Evolutionary conservation across 805 yeast species (phyloP), one percentile per base, ranked within the genome.

Genomic region (Candida boleticola): DNA sequence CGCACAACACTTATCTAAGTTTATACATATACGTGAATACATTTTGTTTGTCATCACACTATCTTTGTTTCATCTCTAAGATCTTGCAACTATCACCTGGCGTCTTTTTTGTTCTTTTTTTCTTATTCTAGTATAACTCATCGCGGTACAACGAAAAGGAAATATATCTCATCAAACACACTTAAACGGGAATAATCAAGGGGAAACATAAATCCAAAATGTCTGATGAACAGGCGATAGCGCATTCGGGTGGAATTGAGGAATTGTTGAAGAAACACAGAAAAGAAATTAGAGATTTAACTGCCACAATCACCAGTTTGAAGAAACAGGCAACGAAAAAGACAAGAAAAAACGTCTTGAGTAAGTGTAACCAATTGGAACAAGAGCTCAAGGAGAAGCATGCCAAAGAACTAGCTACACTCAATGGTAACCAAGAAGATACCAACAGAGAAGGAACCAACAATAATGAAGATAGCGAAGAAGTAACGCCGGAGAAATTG

Each of bases 301-400:
- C 77, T 17, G 83, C 85, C 7, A 74, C 77, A 23, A 70, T 80
- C 23, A 88, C 95, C 2, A 83, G 85, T 1, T 63, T 89, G 73
- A 87, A 84, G 65, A 87, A 87, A 53, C 92, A 83, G 61, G 90
- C 92, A 2, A 80, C 88, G 14, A 86, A 88, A 56, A 83, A 89
- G 37, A 85, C 82, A 39, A 77, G 85, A 51, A 85, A 84, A 59
- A 80, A 79, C 46, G 82, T 88, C 7, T 61, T 72, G 49, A 69
- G 70, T 40, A 77, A 78, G 53, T 82, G 90, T 51, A 69, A 69
- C 30, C 77, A 73, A 34, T 51, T 88, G 66, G 88, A 85, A 52
- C 63, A 63, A 2, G 77, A 72, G 9, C 57, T 88, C 53, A 76
- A 76, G 43, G 52, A 43, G 18, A 73, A 65, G 40, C 96, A 89